Percentiles rank a stretch among this genome's conserved stretches.
phyloP scores from a whole-genome alignment of 2,329 filamentous ascomycete species.

The Xylariaceae sp. region DNA sequence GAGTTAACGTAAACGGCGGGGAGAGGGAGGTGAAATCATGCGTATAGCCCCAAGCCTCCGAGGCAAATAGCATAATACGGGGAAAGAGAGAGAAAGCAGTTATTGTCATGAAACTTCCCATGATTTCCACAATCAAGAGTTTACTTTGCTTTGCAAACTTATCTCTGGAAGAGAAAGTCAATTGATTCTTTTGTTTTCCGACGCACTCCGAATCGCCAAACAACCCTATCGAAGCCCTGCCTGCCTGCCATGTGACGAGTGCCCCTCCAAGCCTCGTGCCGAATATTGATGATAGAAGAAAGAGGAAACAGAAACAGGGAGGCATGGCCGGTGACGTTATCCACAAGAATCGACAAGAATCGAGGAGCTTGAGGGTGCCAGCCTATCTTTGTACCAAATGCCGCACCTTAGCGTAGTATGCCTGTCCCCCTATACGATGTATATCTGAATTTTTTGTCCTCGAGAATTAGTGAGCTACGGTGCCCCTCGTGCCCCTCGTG shows the following conservation, averaged over 20 bases:
- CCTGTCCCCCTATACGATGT: conserved; percentile 18
- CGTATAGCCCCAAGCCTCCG: background rate
- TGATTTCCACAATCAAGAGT: background rate
- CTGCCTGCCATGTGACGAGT: conserved; percentile 28
- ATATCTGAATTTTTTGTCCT: conserved; percentile 14
- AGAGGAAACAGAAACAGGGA: conserved; percentile 25
- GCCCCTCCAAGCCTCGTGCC: conserved; percentile 29
- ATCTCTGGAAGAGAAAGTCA: conserved; percentile 28
- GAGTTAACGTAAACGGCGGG: background rate
- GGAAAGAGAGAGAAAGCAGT: background rate
- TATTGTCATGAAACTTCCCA: conserved; percentile 4
- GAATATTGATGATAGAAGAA: conserved; percentile 28
- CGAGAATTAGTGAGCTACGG: conserved; percentile 14
- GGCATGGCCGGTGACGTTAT: conserved; percentile 20
- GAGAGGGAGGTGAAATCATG: background rate
- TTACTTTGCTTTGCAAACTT: background rate
- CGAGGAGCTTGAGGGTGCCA: conserved; percentile 15
- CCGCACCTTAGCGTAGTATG: conserved; percentile 13
- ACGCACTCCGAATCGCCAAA: conserved; percentile 34
- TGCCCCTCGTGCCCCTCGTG: conserved; percentile 9
- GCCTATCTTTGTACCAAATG: conserved; percentile 20
- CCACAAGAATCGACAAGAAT: conserved; percentile 20
- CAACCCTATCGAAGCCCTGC: conserved; percentile 32
- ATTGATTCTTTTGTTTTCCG: conserved; percentile 33
- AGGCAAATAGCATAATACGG: conserved; percentile 1